Percentiles rank a stretch among this genome's conserved stretches.
phyloP scores from a whole-genome alignment of 495 filamentous ascomycete species.

The Paragyromitra xinjiangensis region DNA sequence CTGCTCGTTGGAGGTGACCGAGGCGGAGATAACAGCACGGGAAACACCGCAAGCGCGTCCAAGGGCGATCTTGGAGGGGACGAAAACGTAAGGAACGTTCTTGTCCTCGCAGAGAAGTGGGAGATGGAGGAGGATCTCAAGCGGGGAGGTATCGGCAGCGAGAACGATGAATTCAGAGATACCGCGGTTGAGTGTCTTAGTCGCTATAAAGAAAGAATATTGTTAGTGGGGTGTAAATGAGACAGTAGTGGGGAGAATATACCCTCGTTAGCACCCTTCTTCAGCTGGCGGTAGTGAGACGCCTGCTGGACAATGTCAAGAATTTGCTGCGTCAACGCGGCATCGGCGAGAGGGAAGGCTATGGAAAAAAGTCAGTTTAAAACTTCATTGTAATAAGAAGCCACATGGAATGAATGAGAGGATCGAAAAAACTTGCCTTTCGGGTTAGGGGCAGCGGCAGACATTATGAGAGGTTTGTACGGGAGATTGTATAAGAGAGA shows the following conservation, averaged over 20 bases:
- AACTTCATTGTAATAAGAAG: background rate
- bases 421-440: constrained; percentile 46
- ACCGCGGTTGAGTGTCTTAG: constrained; percentile 89
- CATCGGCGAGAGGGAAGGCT: constrained; percentile 93
- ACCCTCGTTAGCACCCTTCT: constrained; percentile 79
- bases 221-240: constrained; percentile 48
- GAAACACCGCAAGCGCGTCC: constrained; percentile 86
- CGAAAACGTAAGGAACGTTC: constrained; percentile 77
- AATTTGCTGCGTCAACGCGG: constrained; percentile 77
- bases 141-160: constrained; percentile 83
- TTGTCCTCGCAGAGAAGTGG: constrained; percentile 88
- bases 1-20: constrained; percentile 92
- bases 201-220: constrained; percentile 60
- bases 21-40: constrained; percentile 83
- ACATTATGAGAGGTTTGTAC: constrained; percentile 40
- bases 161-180: constrained; percentile 87
- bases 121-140: constrained; percentile 92
- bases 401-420: background rate
- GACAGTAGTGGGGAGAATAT: constrained; percentile 23
- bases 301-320: constrained; percentile 90
- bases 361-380: constrained; percentile 48
- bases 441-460: constrained; percentile 42
- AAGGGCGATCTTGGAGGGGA: constrained; percentile 73
- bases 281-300: constrained; percentile 81
- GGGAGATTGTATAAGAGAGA: constrained; percentile 10